Base-by-base conservation (phyloP, 257 asterid species). In the Buddleja alternifolia region DNA sequence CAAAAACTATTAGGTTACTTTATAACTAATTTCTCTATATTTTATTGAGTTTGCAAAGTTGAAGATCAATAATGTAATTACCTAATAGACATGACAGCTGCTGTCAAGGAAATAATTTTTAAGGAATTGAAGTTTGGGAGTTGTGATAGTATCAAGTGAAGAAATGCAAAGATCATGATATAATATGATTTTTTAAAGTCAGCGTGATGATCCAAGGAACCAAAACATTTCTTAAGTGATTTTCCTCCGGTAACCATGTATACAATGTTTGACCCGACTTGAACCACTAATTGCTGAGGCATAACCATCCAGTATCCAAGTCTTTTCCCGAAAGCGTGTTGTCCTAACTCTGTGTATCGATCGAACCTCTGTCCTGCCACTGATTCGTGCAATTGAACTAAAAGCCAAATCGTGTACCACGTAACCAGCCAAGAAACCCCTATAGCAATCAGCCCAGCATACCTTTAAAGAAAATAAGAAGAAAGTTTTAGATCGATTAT, bases 181-280 rank as follows among this genome's bases (percentile, higher is more conserved):
- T 66, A 83, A 41, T 75, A 80, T 0, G 86, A 73, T 44, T 57
- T 55, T 8, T 63, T 50, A 8, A 77, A 24, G 2, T 51, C 58
- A 25, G 66, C 69, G 7, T n/a, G 8, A 0, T 71, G 77, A 3
- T 56, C 21, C 0, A 70, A 3, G 50, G 75, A 15, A 1, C 19
- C 39, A 0, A 70, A 7, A 19, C 76, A 16, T 48, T 78, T 81
- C 20, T 75, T 52, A 19, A 83, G 78, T 1, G 86, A 83, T 47
- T 80, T 75, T 1, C 85, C 88, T n/a, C 88, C 88, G 14, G 85
- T 83, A 10, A 83, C 85, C 78, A 75, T 83, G 71, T 83, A 83
- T 5, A 83, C 75, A 16, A 83, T 78, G 80, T 83, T 53, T 1
- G 76, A 72, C 0, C 82, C 88, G 19, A 83, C 73, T 52, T 77